Conservation (phyloP, 345 rosid genomes). For the Eutrema heterophyllum region DNA sequence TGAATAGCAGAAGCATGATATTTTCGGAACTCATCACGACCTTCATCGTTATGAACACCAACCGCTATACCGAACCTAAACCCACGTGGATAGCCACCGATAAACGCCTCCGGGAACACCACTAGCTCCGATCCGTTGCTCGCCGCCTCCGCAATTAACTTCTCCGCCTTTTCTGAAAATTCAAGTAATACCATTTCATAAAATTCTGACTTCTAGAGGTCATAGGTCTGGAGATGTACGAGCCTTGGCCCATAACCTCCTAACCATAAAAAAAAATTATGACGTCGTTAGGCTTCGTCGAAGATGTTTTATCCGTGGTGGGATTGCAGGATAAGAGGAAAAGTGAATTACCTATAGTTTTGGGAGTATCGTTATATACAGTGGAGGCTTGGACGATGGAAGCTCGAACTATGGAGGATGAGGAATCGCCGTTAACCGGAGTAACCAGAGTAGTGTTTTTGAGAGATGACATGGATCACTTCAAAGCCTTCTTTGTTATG, state of each 20-base stretch:
- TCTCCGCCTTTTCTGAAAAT: conserved; percentile 55
- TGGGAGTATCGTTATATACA: conserved; percentile 68
- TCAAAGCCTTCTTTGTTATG: neutral
- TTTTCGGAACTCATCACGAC: conserved; percentile 75
- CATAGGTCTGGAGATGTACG: too few relatives aligned
- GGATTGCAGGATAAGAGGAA: too few relatives aligned
- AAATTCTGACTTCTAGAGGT: neutral
- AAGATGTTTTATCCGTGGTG: too few relatives aligned
- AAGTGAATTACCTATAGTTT: conserved; percentile 39
- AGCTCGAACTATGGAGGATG: conserved; percentile 52
- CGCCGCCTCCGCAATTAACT: conserved; percentile 68
- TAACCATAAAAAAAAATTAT: too few relatives aligned
- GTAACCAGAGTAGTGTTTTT: neutral
- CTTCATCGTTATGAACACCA: conserved; percentile 58
- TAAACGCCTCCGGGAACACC: conserved; percentile 77
- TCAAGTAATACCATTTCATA: neutral
- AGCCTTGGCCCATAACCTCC: too few relatives aligned
- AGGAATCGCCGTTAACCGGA: conserved; percentile 22
- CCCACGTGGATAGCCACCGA: conserved; percentile 87
- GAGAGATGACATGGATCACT: neutral
- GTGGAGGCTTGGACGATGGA: conserved; percentile 88
- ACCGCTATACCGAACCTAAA: conserved; percentile 62
- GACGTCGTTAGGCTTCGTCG: too few relatives aligned
- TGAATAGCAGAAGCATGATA: conserved; percentile 76
- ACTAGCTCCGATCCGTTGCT: conserved; percentile 64